Conservation (phyloP, 805 yeast species). For the Sugiyamaella mastotermitis region DNA sequence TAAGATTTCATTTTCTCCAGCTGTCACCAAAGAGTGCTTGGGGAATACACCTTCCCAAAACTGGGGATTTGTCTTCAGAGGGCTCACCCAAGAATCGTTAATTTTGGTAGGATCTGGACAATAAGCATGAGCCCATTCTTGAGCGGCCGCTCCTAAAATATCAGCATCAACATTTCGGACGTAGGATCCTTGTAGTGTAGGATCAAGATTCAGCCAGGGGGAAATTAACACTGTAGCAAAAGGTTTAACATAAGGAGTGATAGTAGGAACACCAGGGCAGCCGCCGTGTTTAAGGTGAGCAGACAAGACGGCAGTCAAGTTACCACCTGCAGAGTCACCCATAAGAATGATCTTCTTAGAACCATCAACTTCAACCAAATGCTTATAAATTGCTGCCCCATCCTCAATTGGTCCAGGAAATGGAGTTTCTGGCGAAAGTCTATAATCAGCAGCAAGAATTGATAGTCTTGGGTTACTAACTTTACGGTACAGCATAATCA, state of each 20-base stretch:
- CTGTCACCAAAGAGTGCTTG: conserved; percentile 6
- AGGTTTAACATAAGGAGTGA: conserved; percentile 7
- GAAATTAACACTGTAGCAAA: conserved; percentile 9
- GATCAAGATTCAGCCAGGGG: conserved; percentile 15
- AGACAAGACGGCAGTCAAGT: conserved; percentile 8
- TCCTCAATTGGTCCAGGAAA: conserved; percentile 13
- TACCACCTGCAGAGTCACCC: conserved; percentile 19
- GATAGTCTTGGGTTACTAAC: conserved; percentile 12
- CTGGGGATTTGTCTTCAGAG: conserved; percentile 5
- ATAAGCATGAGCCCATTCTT: conserved; percentile 9
- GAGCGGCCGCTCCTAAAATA: conserved; percentile 5
- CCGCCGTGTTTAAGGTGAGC: conserved; percentile 10
- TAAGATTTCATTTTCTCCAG: conserved; percentile 12
- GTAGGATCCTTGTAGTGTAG: conserved; percentile 12
- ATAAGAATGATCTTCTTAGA: conserved; percentile 10
- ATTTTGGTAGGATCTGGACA: conserved; percentile 1
- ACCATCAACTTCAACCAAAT: conserved; percentile 9
- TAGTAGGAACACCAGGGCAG: conserved; percentile 4
- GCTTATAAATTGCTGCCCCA: conserved; percentile 9
- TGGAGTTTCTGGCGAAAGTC: conserved; percentile 9
- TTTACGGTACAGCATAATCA: conserved; percentile 5
- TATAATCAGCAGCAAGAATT: conserved; percentile 11
- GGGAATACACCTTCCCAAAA: conserved; percentile 15
- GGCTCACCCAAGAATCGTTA: conserved; percentile 9
- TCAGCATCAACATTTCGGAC: conserved; percentile 4